phyloP scores from a whole-genome alignment of 106 monocot genomes.

The Allium fistulosum region DNA sequence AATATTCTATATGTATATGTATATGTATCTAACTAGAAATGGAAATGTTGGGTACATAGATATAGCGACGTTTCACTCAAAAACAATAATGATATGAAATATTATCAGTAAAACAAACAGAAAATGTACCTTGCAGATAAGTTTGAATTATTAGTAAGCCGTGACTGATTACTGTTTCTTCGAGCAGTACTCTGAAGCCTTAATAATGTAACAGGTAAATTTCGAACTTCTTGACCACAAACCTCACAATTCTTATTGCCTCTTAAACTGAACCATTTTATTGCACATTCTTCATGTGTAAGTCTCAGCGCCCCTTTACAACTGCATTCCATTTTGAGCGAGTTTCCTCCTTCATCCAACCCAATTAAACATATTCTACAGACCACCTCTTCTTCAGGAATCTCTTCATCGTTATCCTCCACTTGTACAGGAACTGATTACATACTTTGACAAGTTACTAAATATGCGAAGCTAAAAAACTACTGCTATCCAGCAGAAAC shows the following conservation, averaged over 20 bases:
- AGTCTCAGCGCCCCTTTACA: slow-evolving; percentile 49
- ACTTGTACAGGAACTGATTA: slow-evolving; percentile 9
- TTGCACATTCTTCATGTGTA: slow-evolving; percentile 45
- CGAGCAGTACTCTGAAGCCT: slow-evolving; percentile 27
- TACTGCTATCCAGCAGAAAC: too few relatives aligned
- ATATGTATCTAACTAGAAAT: not conserved
- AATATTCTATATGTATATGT: not conserved
- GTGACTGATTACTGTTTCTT: slow-evolving; percentile 9
- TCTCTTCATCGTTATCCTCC: slow-evolving; percentile 40
- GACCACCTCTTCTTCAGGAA: slow-evolving; percentile 44
- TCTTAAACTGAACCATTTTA: slow-evolving; percentile 52
- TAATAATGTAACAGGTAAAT: slow-evolving; percentile 44
- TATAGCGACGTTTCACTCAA: too few relatives aligned
- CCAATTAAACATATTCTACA: slow-evolving; percentile 37
- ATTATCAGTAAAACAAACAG: too few relatives aligned
- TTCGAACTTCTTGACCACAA: slow-evolving; percentile 42
- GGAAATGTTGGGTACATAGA: too few relatives aligned
- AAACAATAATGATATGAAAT: too few relatives aligned
- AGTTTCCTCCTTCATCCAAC: slow-evolving; percentile 37
- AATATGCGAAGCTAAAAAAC: not conserved
- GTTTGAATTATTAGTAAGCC: slow-evolving; percentile 7
- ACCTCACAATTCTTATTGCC: slow-evolving; percentile 49
- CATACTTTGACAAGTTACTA: slow-evolving; percentile 3
- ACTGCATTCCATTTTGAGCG: slow-evolving; percentile 48
- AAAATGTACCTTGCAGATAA: slow-evolving; percentile 13